Base-by-base conservation (phyloP, 768 basidiomycete genomes). In the Agaricus subrufescens region DNA sequence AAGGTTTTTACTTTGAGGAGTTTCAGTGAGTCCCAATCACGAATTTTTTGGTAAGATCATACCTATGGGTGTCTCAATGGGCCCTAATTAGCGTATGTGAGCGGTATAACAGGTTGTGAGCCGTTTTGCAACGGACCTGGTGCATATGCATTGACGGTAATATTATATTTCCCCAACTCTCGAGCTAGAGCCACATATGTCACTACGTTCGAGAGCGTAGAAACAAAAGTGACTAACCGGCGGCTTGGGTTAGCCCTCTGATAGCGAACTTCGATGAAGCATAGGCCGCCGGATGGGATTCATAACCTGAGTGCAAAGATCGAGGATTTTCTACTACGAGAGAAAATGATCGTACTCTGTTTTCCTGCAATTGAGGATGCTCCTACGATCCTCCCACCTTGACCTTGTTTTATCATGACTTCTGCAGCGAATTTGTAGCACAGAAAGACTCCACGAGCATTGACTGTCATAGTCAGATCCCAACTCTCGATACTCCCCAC, bases 351-450 rank as follows among this genome's bases (percentile, higher is more conserved):
- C 40, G 40, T 26, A 65, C 66, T 70, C 61, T 60, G 61, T 52
- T 71, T 69, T 29, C 68, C 73, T 1, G 63, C 58, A 0, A 67
- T 4, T 0, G 74, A 75, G 0, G 63, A 63, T 2, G 73, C 71
- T 46, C 85, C 79, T 27, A 86, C 75, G 56, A 87, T 81, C 19
- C 79, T 71, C 1, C 85, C 82, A 14, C 82, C 77, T 8, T 67
- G 67, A 0, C 77, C 75, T 67, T 81, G 80, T 6, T 83, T 73
- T 26, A 68, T 67, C 87, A 87, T 87, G 59, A 80, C 78, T 52
- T 70, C 70, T n/a, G 82, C 84, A 2, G 84, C 86, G 56, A 84
- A 74, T 52, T 85, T 83, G 44, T 86, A 86, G 64, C 82, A 86
- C 58, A 82, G 74, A 69, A 82, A 85, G 3, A 75, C 69, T 39